Evolutionary conservation across 768 basidiomycete genomes (phyloP).

Genomic region (Suillus subalutaceus): DNA sequence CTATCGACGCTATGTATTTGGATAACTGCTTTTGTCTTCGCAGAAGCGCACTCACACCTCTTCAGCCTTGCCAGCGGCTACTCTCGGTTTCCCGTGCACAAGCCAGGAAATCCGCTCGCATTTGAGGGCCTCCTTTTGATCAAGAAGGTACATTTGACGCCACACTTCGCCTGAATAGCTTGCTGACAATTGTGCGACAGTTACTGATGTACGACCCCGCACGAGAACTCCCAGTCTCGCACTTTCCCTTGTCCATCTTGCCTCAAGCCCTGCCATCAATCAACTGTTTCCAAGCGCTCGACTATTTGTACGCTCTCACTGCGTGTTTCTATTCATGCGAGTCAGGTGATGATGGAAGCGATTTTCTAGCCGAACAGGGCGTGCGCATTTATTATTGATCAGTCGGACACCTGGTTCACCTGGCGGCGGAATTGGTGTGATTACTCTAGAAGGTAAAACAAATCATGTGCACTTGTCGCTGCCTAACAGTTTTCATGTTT

Average conservation of each 20-base stretch:
- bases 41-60: conserved; percentile 12
- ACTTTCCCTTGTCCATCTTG: conserved; percentile 78
- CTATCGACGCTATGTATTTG: conserved; percentile 73
- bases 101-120: conserved; percentile 62
- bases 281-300: conserved; percentile 93
- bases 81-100: conserved; percentile 90
- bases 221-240: conserved; percentile 68
- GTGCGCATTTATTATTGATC: conserved; percentile 88
- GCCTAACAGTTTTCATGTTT: neutral
- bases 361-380: conserved; percentile 78
- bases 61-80: conserved; percentile 74
- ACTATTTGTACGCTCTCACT: conserved; percentile 70
- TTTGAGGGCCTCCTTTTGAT: conserved; percentile 85
- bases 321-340: conserved; percentile 1
- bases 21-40: conserved; percentile 4
- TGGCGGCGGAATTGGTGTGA: conserved; percentile 88
- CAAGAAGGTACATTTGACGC: conserved; percentile 59
- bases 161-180: conserved; percentile 11
- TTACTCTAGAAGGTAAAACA: conserved; percentile 78
- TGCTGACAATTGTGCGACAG: conserved; percentile 41
- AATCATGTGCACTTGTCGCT: conserved; percentile 8
- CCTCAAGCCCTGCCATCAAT: conserved; percentile 89
- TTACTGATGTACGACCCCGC: conserved; percentile 91
- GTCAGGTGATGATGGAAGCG: neutral
- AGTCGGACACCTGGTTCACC: conserved; percentile 84